Base-by-base conservation (phyloP, 2,329 filamentous ascomycete species). In the Aureobasidium leucospermi region DNA sequence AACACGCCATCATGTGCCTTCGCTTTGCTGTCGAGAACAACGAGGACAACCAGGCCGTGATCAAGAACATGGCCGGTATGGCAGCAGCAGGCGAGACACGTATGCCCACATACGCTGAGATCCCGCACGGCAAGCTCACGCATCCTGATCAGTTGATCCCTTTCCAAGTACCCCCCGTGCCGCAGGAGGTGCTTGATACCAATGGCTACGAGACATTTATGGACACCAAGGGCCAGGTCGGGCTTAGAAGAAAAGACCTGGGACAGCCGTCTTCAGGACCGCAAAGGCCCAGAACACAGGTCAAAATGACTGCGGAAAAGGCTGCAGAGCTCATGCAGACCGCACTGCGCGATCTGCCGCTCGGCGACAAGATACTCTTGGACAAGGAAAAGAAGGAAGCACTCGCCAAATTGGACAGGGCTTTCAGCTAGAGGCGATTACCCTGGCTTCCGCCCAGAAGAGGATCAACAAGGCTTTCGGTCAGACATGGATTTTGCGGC, bases 1-100 rank as follows among this genome's bases (percentile, higher is more conserved):
- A 97, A 72, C 89, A 92, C 64, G 89, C 90, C 2, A 90, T 92
- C 52, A 86, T 96, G 70, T 92, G 89, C 65, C 80, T 95, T n/a
- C 92, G 93, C 70, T 95, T 84, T 66, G 68, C 82, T 19, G 74
- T 83, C 6, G 81, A 83, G 77, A 87, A 87, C 11, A 90, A 86
- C 62, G 82, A 86, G 34, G 86, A 86, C 60, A 89, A 89, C 15
- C 87, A 88, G 63, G 80, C 83, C 34, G 87, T 88, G 66, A 84
- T 92, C 56, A 80, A 85, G 58, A 83, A 86, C 53, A 79, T 90
- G 60, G 76, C 69, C 2, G 58, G 51, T 19, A 48, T 58, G 48
- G 60, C 48, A 4, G 58, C 57, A 51, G 38, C 29, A 48, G 36
- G 31, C n/a, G 42, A 42, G 38, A 39, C 42, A 8, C 53, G 59